A percentile compares a stretch with the other conserved stretches of the same genome.
Conservation (phyloP, 75 land plant genomes). For the Pinus albicaulis region DNA sequence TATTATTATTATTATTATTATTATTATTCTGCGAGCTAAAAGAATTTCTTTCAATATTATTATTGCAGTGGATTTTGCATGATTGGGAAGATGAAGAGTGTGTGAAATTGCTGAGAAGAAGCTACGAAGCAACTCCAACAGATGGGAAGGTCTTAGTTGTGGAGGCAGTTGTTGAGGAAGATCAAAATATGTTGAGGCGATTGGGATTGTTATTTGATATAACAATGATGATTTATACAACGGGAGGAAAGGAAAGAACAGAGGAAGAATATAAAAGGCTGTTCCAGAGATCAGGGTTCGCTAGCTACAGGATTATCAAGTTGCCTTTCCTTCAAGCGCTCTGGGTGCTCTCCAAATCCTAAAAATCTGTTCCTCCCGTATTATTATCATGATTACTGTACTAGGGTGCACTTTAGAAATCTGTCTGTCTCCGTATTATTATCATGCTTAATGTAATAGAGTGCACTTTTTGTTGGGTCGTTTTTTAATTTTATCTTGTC, state of each 20-base stretch:
- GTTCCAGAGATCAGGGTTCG: background rate
- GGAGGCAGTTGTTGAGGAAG: conserved; percentile 21
- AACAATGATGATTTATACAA: background rate
- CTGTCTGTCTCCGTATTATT: too few species aligned
- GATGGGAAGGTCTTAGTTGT: conserved; percentile 25
- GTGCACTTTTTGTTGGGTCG: too few species aligned
- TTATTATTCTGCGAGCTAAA: too few species aligned
- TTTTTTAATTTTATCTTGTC: too few species aligned
- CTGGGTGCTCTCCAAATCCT: background rate
- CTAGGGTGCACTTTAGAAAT: too few species aligned
- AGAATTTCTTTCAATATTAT: too few species aligned
- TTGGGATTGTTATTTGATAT: background rate
- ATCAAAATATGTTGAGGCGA: background rate
- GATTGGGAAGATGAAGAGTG: background rate
- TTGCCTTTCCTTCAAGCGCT: background rate
- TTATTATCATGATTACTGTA: too few species aligned
- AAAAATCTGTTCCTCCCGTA: too few species aligned
- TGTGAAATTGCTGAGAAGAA: conserved; percentile 23
- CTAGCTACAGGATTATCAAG: background rate
- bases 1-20: too few species aligned
- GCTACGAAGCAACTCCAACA: conserved; percentile 23
- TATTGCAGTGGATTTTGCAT: conserved; percentile 5
- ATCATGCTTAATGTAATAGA: too few species aligned
- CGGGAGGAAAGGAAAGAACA: background rate
- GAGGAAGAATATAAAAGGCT: background rate